These are phyloP conservation scores for Prinsepia uniflora DNA, from an alignment of 306 rosid species.

Conservation along the genomic window DNA sequence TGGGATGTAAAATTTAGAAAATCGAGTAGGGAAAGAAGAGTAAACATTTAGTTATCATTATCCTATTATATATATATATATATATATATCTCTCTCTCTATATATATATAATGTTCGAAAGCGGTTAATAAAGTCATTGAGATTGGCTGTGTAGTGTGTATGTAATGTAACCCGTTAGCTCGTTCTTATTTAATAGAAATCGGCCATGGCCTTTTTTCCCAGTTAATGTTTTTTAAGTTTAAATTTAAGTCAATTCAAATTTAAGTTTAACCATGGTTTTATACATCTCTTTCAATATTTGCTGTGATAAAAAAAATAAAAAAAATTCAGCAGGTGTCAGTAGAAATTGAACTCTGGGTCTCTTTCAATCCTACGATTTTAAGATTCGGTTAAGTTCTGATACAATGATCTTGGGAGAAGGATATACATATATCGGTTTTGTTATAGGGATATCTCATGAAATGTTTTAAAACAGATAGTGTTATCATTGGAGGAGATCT, in stretches of 20 bases:
- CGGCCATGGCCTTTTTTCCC: slow-evolving; percentile 26
- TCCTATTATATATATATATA: neutral
- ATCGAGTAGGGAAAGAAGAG: slow-evolving; percentile 41
- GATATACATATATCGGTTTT: too few species aligned
- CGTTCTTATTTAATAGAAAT: slow-evolving; percentile 6
- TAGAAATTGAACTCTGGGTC: too few species aligned
- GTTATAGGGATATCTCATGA: too few species aligned
- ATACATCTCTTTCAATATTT: too few species aligned
- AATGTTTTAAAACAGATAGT: too few species aligned
- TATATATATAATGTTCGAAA: slow-evolving; percentile 18
- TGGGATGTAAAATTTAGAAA: slow-evolving; percentile 50
- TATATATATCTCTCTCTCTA: slow-evolving; percentile 15
- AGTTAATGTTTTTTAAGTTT: neutral
- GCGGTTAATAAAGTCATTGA: slow-evolving; percentile 43
- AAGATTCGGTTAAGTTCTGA: too few species aligned
- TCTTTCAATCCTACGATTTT: too few species aligned
- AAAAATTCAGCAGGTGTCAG: too few species aligned
- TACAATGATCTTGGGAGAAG: too few species aligned
- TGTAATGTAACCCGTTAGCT: slow-evolving; percentile 25
- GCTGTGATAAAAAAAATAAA: too few species aligned
- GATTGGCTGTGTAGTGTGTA: slow-evolving; percentile 1
- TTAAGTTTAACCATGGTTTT: too few species aligned
- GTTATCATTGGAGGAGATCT: too few species aligned
- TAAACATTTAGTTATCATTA: slow-evolving; percentile 28
- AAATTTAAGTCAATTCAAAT: neutral